These are phyloP conservation scores for Colletotrichum costaricense DNA, from an alignment of 2,329 filamentous ascomycete species.

Conservation along the genomic window DNA sequence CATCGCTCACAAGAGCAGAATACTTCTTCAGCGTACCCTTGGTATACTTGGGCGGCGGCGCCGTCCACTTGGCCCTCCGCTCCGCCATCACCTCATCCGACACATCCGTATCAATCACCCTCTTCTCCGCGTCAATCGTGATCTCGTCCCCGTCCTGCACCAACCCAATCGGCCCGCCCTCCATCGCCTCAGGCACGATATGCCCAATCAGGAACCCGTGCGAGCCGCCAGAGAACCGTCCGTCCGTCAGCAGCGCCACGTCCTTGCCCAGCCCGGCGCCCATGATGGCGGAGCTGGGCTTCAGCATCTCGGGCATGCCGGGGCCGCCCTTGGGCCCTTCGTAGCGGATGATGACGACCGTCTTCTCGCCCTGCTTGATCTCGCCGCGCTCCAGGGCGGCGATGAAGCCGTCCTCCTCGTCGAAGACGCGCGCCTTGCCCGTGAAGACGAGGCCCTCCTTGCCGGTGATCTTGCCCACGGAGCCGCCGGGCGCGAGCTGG, in stretches of 20 bases:
- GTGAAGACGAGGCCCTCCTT: conserved; percentile 90
- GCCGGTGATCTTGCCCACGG: conserved; percentile 93
- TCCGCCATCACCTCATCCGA: conserved; percentile 71
- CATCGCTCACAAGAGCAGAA: conserved; percentile 68
- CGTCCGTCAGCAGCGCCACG: conserved; percentile 79
- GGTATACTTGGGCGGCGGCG: conserved; percentile 67
- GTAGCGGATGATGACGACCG: conserved; percentile 91
- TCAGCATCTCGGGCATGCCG: conserved; percentile 95
- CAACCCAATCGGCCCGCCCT: conserved; percentile 85
- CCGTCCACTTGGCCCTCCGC: conserved; percentile 70
- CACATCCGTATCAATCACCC: conserved; percentile 75
- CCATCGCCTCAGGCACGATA: conserved; percentile 87
- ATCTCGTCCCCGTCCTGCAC: conserved; percentile 85
- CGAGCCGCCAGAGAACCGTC: conserved; percentile 82
- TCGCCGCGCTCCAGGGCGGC: conserved; percentile 79
- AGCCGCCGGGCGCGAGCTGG: conserved; percentile 85
- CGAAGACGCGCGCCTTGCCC: conserved; percentile 84
- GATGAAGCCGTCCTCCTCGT: conserved; percentile 86
- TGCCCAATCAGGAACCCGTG: conserved; percentile 91
- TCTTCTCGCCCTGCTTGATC: conserved; percentile 87
- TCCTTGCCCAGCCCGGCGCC: conserved; percentile 84
- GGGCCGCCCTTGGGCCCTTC: conserved; percentile 94
- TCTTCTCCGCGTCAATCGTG: conserved; percentile 83
- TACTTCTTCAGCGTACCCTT: conserved; percentile 80
- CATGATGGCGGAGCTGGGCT: conserved; percentile 94